Percentiles rank a stretch among this genome's conserved stretches.
These are phyloP conservation scores for Trebouxia sp. DNA, from an alignment of 139 green algal species.

Conservation along the genomic window DNA sequence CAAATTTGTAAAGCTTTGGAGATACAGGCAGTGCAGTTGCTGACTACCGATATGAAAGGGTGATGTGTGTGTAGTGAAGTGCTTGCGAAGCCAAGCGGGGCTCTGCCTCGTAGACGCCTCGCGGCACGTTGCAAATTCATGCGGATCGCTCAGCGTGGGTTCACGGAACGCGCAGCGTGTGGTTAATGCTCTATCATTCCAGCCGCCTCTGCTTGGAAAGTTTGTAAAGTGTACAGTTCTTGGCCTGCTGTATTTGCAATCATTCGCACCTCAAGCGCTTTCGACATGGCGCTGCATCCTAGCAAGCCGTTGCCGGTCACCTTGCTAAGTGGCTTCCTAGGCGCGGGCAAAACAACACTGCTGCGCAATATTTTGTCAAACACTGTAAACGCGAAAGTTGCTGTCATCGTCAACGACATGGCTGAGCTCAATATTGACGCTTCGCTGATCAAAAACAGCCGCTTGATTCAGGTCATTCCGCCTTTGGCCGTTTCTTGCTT, in stretches of 20 bases:
- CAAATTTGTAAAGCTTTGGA: too few relatives aligned
- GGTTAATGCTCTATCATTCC: neutral
- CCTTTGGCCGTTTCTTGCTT: neutral
- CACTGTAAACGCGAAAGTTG: constrained; percentile 50
- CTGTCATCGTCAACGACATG: constrained; percentile 86
- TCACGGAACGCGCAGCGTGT: too few relatives aligned
- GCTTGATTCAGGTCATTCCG: neutral
- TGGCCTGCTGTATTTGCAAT: too few relatives aligned
- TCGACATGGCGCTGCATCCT: neutral
- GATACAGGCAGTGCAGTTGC: too few relatives aligned
- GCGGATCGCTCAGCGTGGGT: too few relatives aligned
- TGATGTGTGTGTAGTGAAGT: too few relatives aligned
- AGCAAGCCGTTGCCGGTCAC: constrained; percentile 71
- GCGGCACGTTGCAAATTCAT: too few relatives aligned
- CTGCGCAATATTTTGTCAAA: constrained; percentile 70
- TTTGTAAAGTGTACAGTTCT: neutral
- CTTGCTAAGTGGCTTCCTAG: constrained; percentile 74
- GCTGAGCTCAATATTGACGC: constrained; percentile 83
- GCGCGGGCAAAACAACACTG: constrained; percentile 85
- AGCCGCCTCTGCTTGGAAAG: neutral
- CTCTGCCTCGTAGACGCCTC: too few relatives aligned
- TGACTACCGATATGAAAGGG: too few relatives aligned
- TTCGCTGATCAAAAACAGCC: constrained; percentile 32
- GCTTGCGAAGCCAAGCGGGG: too few relatives aligned
- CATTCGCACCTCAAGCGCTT: neutral